phyloP scores from a whole-genome alignment of 2,329 filamentous ascomycete species.

The Neofusicoccum laricinum region DNA sequence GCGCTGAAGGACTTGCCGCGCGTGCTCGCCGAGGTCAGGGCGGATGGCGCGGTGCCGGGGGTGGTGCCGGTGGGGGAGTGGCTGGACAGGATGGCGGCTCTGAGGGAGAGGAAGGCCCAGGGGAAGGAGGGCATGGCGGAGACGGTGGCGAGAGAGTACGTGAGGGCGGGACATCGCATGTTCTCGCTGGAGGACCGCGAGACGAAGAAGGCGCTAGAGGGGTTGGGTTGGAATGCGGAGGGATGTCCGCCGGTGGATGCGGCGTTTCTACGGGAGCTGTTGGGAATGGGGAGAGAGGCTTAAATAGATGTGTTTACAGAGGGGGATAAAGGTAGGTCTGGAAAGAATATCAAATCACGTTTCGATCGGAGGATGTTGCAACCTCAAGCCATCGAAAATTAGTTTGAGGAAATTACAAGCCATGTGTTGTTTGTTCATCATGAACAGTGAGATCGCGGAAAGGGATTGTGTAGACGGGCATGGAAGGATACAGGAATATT shows the following conservation, averaged over 20 bases:
- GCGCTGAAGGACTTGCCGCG: neutral
- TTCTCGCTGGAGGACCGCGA: neutral
- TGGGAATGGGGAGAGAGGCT: conserved; percentile 17
- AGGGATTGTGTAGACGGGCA: no score
- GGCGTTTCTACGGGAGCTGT: conserved; percentile 15
- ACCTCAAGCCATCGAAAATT: no score
- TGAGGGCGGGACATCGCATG: neutral
- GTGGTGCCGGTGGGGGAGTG: neutral
- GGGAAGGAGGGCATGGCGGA: neutral
- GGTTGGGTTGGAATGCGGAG: neutral
- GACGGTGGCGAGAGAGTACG: neutral
- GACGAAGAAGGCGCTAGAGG: neutral
- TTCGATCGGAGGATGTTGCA: no score
- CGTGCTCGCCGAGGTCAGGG: neutral
- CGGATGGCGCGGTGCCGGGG: neutral
- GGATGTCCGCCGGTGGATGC: neutral
- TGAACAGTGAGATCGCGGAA: no score
- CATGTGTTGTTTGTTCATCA: no score
- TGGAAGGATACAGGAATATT: no score
- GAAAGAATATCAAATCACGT: no score
- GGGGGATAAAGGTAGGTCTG: no score
- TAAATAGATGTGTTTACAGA: no score
- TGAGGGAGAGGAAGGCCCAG: neutral
- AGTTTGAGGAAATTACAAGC: no score
- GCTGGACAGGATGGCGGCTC: neutral